phyloP scores from a whole-genome alignment of 495 filamentous ascomycete species.

The Wilcoxina mikolae region DNA sequence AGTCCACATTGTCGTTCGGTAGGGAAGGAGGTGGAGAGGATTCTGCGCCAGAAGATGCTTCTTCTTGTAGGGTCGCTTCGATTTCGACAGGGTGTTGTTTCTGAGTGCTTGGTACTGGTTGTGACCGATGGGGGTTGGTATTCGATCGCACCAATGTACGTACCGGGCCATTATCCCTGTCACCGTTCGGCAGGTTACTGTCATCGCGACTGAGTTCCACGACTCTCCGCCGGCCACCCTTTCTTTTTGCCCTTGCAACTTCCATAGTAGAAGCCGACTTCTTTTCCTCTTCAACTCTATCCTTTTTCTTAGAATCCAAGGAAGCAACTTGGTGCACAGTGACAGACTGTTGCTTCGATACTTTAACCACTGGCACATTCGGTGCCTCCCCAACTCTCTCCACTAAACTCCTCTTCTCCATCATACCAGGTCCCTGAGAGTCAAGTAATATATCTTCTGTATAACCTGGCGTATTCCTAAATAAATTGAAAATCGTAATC shows the following conservation, averaged over 20 bases:
- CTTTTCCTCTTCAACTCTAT: constrained; percentile 37
- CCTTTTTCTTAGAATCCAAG: constrained; percentile 40
- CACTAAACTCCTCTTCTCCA: constrained; percentile 69
- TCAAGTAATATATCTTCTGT: constrained; percentile 85
- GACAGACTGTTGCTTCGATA: constrained; percentile 39
- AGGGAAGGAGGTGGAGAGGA: constrained; percentile 29
- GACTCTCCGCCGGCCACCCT: constrained; percentile 54
- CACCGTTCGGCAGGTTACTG: constrained; percentile 8
- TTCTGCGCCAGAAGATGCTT: constrained; percentile 27
- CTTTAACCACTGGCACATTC: constrained; percentile 60
- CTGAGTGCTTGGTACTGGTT: not conserved
- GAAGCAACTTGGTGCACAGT: constrained; percentile 50
- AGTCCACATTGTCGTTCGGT: constrained; percentile 40
- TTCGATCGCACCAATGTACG: not conserved
- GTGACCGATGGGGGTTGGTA: not conserved
- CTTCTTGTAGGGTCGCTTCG: constrained; percentile 11
- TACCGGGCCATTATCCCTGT: not conserved
- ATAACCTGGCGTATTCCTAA: constrained; percentile 82
- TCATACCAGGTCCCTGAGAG: constrained; percentile 59
- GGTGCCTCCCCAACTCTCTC: constrained; percentile 63
- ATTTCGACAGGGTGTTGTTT: not conserved
- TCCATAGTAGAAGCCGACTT: constrained; percentile 32
- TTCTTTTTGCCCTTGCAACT: constrained; percentile 37
- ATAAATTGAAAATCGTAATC: constrained; percentile 86
- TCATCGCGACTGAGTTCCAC: constrained; percentile 35